These are phyloP conservation scores for Flaveria sonorensis DNA, from an alignment of 129 eudicot genomes.

Conservation along the genomic window DNA sequence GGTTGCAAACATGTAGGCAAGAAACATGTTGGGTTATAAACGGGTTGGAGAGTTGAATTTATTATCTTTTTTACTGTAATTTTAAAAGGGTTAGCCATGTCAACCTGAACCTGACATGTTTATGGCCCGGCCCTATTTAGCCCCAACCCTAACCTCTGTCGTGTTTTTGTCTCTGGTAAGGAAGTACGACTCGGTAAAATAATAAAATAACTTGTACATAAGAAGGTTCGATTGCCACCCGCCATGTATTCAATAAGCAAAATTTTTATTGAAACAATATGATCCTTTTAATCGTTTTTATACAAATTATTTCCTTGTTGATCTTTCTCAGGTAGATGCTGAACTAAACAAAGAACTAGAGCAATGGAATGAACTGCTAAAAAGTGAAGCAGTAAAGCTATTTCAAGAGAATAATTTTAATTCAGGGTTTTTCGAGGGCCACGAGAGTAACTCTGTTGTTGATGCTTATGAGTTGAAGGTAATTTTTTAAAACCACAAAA, in stretches of 20 bases:
- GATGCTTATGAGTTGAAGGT: slow-evolving; percentile 97
- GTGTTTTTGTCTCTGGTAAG: not conserved
- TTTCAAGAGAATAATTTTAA: slow-evolving; percentile 88
- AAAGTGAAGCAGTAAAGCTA: slow-evolving; percentile 75
- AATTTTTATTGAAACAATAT: not conserved
- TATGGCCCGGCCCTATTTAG: not conserved
- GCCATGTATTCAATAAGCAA: not conserved
- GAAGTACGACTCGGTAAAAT: not conserved
- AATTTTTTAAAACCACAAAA: slow-evolving; percentile 11
- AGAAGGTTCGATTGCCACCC: too few relatives aligned
- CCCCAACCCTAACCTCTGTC: not conserved
- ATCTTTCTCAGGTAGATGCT: slow-evolving; percentile 68
- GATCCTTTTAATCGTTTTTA: not conserved
- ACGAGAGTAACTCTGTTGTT: slow-evolving; percentile 71
- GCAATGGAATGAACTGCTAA: slow-evolving; percentile 90
- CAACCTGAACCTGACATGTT: not conserved
- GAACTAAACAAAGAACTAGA: slow-evolving; percentile 87
- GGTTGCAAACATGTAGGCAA: not conserved
- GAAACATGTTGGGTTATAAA: not conserved
- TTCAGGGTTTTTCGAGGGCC: slow-evolving; percentile 91
- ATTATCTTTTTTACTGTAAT: not conserved
- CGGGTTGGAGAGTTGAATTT: not conserved
- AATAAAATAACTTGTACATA: not conserved
- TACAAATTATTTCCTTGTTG: slow-evolving; percentile 3
- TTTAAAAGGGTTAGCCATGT: not conserved